Conservation (phyloP, 306 rosid genomes). For the Adenanthera pavonina region DNA sequence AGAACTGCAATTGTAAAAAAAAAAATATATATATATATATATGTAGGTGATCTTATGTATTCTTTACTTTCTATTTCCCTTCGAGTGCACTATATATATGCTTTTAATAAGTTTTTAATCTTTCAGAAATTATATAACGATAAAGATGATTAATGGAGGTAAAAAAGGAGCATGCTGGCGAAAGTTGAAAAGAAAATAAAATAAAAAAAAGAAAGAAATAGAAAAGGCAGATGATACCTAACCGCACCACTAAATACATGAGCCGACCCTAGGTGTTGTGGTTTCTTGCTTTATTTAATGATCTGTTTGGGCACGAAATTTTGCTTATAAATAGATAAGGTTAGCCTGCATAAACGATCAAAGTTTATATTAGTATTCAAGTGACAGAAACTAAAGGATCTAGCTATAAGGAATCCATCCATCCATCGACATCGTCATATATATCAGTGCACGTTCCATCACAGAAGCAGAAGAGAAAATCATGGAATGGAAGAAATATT, state of each 20-base stretch:
- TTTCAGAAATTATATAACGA: background rate
- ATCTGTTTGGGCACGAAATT: conserved; percentile 33
- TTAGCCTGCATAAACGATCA: conserved; percentile 4
- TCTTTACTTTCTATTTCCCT: too few species aligned
- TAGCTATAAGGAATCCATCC: conserved; percentile 22
- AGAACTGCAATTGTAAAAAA: background rate
- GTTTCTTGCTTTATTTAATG: conserved; percentile 23
- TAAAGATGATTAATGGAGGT: background rate
- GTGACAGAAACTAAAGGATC: conserved; percentile 21
- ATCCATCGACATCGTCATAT: background rate
- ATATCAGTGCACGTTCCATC: background rate
- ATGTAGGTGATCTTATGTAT: too few species aligned
- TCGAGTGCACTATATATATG: too few species aligned
- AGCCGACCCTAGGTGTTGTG: conserved; percentile 17
- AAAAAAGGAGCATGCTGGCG: background rate
- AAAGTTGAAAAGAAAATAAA: background rate
- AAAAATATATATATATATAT: too few species aligned
- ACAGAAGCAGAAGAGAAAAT: background rate
- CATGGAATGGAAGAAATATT: conserved; percentile 85
- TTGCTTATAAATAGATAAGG: conserved; percentile 39
- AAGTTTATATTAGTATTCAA: background rate
- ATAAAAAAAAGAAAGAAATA: background rate
- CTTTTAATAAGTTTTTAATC: too few species aligned
- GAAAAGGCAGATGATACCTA: background rate
- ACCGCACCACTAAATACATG: background rate